phyloP scores from a whole-genome alignment of 208 protist species.

The Acanthamoeba lenticulata region DNA sequence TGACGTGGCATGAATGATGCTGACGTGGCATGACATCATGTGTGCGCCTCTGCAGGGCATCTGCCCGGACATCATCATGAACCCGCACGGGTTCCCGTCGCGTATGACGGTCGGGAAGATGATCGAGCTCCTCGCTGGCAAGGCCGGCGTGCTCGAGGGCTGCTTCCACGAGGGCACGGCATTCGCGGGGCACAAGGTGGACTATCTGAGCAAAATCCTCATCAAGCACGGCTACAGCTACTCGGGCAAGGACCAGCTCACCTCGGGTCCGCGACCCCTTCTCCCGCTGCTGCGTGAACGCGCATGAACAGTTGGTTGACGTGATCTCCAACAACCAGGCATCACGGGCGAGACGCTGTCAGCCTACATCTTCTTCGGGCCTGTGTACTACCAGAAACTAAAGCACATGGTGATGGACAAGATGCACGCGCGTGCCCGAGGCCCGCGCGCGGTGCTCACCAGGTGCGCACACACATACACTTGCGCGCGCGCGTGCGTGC shows the following conservation, averaged over 20 bases:
- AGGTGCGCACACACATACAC: not conserved
- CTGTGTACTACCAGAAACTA: slow-evolving; percentile 99
- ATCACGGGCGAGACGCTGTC: slow-evolving; percentile 97
- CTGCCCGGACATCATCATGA: slow-evolving; percentile 99
- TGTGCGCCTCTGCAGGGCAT: slow-evolving; percentile 73
- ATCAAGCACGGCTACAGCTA: slow-evolving; percentile 97
- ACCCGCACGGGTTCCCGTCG: slow-evolving; percentile 99
- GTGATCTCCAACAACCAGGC: slow-evolving; percentile 84
- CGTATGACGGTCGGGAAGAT: slow-evolving; percentile 99
- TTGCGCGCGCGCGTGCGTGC: not conserved
- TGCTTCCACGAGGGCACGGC: slow-evolving; percentile 95
- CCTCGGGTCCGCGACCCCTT: slow-evolving; percentile 68
- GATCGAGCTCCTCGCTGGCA: slow-evolving; percentile 98
- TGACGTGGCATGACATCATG: too few relatives aligned
- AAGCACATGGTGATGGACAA: slow-evolving; percentile 99
- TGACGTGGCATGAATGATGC: slow-evolving; percentile 43
- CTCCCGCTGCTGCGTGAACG: too few relatives aligned
- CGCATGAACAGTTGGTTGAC: too few relatives aligned
- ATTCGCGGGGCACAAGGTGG: slow-evolving; percentile 96
- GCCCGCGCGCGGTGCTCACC: slow-evolving; percentile 65
- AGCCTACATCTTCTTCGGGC: slow-evolving; percentile 99
- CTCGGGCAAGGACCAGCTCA: slow-evolving; percentile 97
- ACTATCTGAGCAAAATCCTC: slow-evolving; percentile 91
- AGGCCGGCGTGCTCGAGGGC: slow-evolving; percentile 94
- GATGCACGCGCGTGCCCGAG: slow-evolving; percentile 98